Conservation (phyloP, 768 basidiomycete genomes). For the Cantharellus cinnabarinus region DNA sequence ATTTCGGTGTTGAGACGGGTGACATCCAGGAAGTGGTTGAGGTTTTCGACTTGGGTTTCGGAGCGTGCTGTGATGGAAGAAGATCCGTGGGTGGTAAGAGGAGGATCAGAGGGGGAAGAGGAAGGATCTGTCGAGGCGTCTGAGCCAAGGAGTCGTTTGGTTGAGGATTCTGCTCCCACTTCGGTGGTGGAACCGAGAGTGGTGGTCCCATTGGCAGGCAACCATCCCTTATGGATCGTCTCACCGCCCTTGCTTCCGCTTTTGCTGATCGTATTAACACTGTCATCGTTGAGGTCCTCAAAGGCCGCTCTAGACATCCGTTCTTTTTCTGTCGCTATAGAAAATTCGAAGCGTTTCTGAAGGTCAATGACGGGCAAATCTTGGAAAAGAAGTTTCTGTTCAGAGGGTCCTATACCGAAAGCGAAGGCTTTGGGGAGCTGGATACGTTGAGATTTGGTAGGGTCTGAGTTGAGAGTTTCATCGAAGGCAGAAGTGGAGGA, state of each 20-base stretch:
- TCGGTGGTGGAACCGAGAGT: too few species aligned
- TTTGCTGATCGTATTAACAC: slow-evolving; percentile 72
- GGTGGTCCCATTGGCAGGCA: too few species aligned
- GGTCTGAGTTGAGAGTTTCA: not conserved
- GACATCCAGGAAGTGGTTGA: not conserved
- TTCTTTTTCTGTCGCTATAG: slow-evolving; percentile 4
- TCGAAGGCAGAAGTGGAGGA: slow-evolving; percentile 3
- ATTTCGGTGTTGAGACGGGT: slow-evolving; percentile 7
- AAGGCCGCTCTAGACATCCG: slow-evolving; percentile 52
- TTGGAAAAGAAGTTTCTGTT: slow-evolving; percentile 15
- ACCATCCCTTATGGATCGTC: too few species aligned
- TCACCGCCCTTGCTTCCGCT: slow-evolving; percentile 14
- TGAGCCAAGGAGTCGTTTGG: slow-evolving; percentile 13
- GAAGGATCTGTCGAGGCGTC: slow-evolving; percentile 8
- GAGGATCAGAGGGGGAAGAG: slow-evolving; percentile 9
- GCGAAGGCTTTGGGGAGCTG: slow-evolving; percentile 3
- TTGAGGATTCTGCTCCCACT: slow-evolving; percentile 38
- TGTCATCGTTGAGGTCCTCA: slow-evolving; percentile 69
- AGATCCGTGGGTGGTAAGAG: not conserved
- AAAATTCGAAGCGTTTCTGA: not conserved
- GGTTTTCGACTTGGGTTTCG: not conserved
- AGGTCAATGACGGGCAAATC: slow-evolving; percentile 13
- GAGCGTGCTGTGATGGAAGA: not conserved
- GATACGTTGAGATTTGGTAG: slow-evolving; percentile 2
- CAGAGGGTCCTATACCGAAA: slow-evolving; percentile 11